Evolutionary conservation across 2,329 filamentous ascomycete species (phyloP).

Genomic region (Venturia nashicola): DNA sequence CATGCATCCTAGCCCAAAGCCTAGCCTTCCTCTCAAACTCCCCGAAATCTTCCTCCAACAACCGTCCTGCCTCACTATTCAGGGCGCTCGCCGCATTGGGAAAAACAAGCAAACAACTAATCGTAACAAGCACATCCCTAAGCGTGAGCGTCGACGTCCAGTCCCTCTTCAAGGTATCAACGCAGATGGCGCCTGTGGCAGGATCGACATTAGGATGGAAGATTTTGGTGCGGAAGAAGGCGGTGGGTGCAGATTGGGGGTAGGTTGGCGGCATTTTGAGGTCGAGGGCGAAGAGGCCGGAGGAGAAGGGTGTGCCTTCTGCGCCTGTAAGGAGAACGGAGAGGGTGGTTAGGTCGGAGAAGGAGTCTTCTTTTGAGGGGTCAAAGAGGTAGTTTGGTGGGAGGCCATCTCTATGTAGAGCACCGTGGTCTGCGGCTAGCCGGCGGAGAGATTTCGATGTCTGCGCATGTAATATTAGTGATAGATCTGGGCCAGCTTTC

Average conservation of each 20-base stretch:
- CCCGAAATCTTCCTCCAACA: constrained; percentile 47
- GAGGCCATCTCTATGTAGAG: constrained; percentile 40
- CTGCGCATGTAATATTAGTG: constrained; percentile 17
- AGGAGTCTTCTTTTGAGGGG: constrained; percentile 16
- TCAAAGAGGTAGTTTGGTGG: constrained; percentile 52
- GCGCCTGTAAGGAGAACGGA: constrained; percentile 47
- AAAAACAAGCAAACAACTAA: constrained; percentile 50
- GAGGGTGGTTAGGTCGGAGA: constrained; percentile 45
- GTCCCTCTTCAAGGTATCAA: constrained; percentile 52
- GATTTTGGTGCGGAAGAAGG: constrained; percentile 47
- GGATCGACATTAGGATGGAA: constrained; percentile 56
- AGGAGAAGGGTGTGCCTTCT: constrained; percentile 45
- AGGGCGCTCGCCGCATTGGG: constrained; percentile 53
- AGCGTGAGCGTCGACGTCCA: constrained; percentile 47
- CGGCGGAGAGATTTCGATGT: constrained; percentile 41
- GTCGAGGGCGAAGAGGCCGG: constrained; percentile 47
- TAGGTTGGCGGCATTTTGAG: constrained; percentile 48
- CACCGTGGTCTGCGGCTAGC: constrained; percentile 46
- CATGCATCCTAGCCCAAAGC: constrained; percentile 51
- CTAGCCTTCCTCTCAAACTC: constrained; percentile 44
- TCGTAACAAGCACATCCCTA: constrained; percentile 45
- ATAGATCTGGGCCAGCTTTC: neutral
- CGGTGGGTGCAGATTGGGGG: constrained; percentile 40
- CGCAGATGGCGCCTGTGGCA: constrained; percentile 47
- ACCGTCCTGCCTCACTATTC: constrained; percentile 46